A percentile compares a stretch with the other conserved stretches of the same genome.
phyloP scores from a whole-genome alignment of 495 filamentous ascomycete genomes.

The Collariella sp. region DNA sequence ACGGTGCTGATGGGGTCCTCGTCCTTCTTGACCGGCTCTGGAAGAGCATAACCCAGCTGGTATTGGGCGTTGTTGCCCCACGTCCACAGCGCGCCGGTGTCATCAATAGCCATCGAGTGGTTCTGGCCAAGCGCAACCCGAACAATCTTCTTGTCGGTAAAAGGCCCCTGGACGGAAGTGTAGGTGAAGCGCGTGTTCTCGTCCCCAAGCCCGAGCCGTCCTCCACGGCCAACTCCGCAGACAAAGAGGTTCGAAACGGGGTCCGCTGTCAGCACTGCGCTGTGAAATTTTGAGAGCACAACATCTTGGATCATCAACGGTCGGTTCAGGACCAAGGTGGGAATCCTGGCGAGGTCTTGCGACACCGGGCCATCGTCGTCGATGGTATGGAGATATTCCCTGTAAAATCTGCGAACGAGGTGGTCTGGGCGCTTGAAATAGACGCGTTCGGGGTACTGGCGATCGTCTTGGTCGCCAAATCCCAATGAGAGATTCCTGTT shows the following conservation, averaged over 20 bases:
- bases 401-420: constrained; percentile 59
- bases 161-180: constrained; percentile 62
- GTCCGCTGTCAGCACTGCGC: constrained; percentile 82
- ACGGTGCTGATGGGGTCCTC: constrained; percentile 72
- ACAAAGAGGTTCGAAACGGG: constrained; percentile 86
- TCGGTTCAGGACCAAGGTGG: constrained; percentile 56
- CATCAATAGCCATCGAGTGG: constrained; percentile 77
- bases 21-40: constrained; percentile 47
- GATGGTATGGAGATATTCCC: constrained; percentile 44
- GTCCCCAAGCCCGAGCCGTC: constrained; percentile 82
- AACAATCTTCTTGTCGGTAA: constrained; percentile 60
- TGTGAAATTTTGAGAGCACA: constrained; percentile 83
- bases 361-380: constrained; percentile 22
- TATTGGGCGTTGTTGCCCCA: constrained; percentile 87
- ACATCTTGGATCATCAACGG: constrained; percentile 68
- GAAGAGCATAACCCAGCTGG: constrained; percentile 75
- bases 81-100: constrained; percentile 74
- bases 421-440: constrained; percentile 70
- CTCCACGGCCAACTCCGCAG: constrained; percentile 86
- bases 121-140: constrained; percentile 79
- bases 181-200: constrained; percentile 81
- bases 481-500: constrained; percentile 92
- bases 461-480: constrained; percentile 85
- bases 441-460: constrained; percentile 83
- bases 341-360: constrained; percentile 46